These are phyloP conservation scores for Trichoderma gracile DNA, from an alignment of 2,329 filamentous ascomycete species.

Conservation along the genomic window DNA sequence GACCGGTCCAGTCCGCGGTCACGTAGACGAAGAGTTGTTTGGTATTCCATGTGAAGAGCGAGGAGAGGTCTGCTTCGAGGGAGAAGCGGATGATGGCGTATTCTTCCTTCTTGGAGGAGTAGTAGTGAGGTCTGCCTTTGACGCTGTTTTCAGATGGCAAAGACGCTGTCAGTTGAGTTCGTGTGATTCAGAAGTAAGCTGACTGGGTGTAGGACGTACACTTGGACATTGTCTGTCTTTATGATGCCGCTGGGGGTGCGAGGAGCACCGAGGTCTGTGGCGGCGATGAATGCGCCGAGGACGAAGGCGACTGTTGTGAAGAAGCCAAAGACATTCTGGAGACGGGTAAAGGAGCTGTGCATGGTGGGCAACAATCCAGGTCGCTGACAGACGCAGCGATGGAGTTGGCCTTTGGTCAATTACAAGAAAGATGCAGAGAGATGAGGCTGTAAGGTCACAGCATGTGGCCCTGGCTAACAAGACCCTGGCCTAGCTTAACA, in stretches of 20 bases:
- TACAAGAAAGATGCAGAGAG: neutral
- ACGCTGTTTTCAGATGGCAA: slow-evolving; percentile 54
- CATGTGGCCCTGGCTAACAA: neutral
- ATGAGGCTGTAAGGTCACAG: neutral
- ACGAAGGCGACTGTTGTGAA: slow-evolving; percentile 92
- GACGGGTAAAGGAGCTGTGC: slow-evolving; percentile 82
- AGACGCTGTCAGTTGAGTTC: neutral
- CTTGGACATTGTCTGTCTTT: slow-evolving; percentile 74
- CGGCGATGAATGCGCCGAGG: slow-evolving; percentile 75
- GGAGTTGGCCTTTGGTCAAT: neutral
- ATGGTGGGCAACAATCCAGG: slow-evolving; percentile 55
- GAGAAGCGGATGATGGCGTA: slow-evolving; percentile 95
- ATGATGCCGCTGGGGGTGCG: slow-evolving; percentile 66
- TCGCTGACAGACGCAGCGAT: slow-evolving; percentile 12
- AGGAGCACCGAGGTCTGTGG: slow-evolving; percentile 71
- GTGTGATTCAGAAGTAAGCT: neutral
- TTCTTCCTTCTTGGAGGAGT: slow-evolving; percentile 88
- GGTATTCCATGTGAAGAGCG: slow-evolving; percentile 98
- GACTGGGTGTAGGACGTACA: slow-evolving; percentile 58
- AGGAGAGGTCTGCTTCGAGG: slow-evolving; percentile 84
- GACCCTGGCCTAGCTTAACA: slow-evolving; percentile 7
- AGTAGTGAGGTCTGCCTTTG: slow-evolving; percentile 93
- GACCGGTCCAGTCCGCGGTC: slow-evolving; percentile 68
- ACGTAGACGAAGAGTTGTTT: slow-evolving; percentile 98
- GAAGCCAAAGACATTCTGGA: slow-evolving; percentile 95